phyloP scores from a whole-genome alignment of 192 early-diverging fungal genomes.

The Backusella liffmaniae region DNA sequence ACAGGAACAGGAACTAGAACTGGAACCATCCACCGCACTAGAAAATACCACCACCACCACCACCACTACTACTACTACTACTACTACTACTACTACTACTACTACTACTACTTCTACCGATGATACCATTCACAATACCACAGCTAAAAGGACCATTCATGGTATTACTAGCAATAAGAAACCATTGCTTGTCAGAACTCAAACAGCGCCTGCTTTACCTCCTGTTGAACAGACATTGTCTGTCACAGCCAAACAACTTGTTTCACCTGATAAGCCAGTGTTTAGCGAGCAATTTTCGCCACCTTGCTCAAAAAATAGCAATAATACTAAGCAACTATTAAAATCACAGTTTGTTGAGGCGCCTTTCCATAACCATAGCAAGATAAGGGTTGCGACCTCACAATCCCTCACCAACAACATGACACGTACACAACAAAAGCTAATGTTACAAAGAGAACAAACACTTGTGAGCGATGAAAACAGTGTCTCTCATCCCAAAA shows the following conservation, averaged over 20 bases:
- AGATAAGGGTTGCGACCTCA: background rate
- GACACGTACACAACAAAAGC: conserved; percentile 47
- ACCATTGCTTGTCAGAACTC: background rate
- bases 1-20: background rate
- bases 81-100: too few relatives aligned
- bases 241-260: background rate
- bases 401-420: conserved; percentile 2
- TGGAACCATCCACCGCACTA: background rate
- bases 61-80: background rate
- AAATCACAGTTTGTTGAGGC: conserved; percentile 3
- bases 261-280: background rate
- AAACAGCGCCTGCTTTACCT: background rate
- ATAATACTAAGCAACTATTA: background rate
- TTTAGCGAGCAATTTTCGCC: background rate
- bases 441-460: conserved; percentile 40
- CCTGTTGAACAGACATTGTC: background rate
- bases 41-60: background rate
- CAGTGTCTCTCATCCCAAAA: conserved; percentile 38
- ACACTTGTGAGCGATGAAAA: conserved; percentile 42
- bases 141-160: background rate
- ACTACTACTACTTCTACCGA: background rate
- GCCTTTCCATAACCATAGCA: background rate
- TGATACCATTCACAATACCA: background rate
- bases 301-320: background rate
- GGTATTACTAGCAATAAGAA: background rate